Evolutionary conservation across 768 basidiomycete species (phyloP).

Genomic region (Coprinellus micaceus): DNA sequence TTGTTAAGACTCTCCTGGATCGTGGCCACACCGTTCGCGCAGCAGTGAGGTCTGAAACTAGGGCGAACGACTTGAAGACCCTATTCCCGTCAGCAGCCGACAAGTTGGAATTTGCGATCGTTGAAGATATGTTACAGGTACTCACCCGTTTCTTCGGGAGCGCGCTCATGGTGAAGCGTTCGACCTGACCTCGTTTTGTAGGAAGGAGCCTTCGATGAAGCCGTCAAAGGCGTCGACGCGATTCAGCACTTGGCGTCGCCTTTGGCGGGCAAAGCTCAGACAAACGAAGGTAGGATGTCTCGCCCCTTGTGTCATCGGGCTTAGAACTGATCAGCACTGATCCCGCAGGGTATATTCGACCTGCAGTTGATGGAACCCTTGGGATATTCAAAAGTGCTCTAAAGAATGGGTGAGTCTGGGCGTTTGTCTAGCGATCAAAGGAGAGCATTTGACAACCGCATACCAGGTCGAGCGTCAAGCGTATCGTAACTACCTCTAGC

Average conservation of each 20-base stretch:
- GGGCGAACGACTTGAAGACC: not conserved
- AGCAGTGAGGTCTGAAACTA: not conserved
- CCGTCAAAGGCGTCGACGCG: conserved; percentile 69
- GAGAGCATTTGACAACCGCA: not conserved
- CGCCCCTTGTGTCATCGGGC: not conserved
- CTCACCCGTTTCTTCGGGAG: not conserved
- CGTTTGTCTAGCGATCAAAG: not conserved
- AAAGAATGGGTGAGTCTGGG: conserved; percentile 41
- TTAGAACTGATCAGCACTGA: not conserved
- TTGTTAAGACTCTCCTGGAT: not conserved
- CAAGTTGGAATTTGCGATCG: not conserved
- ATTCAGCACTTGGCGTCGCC: conserved; percentile 70
- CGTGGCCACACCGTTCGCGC: conserved; percentile 2
- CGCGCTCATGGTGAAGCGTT: not conserved
- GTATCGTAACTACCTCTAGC: conserved; percentile 68
- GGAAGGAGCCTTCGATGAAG: conserved; percentile 73
- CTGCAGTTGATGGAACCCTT: conserved; percentile 69
- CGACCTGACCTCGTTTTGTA: conserved; percentile 14
- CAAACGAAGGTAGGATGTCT: conserved; percentile 30
- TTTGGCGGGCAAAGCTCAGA: conserved; percentile 39
- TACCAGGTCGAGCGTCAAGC: conserved; percentile 45
- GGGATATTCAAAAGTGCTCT: conserved; percentile 55
- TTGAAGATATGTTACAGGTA: not conserved
- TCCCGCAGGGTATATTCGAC: conserved; percentile 54
- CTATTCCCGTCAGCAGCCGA: not conserved